Evolutionary conservation across 1,284 basidiomycete genomes (phyloP), one percentile per base, ranked within the genome.

Genomic region (Leccinum griseonigrum): DNA sequence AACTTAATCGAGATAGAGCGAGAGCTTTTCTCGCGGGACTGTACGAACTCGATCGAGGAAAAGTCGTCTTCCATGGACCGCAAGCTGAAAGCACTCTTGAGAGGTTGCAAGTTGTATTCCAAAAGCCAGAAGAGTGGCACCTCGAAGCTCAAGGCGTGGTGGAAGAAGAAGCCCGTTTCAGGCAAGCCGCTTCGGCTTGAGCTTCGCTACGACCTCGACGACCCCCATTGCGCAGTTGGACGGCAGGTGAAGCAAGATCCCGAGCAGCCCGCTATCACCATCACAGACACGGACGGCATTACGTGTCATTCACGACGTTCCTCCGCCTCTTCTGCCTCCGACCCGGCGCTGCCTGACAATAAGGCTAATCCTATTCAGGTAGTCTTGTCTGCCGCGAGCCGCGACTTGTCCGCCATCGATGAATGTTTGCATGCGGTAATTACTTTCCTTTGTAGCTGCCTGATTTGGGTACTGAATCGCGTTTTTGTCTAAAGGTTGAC

Each of bases 101-200:
- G 78, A 64, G 77, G 72, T 56, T 77, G 78, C 67, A 78, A 75
- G 57, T 74, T 75, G 43, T 77, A 65, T 63, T 74, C 60, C 68
- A 80, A 74, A 63, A 57, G 55, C 13, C 73, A 76, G 60, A 75
- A 73, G 34, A 71, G 67, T 7, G 67, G 80, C 10, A 74, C 82
- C 3, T 77, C 81, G 54, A 82, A 78, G 66, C 71, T 90, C 58
- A 86, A 83, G 64, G 78, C 81, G 4, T 90, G 88, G 88, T 73
- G 86, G 68, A 85, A 80, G 72, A 83, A 82, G 64, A 86, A 86
- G 66, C 76, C 86, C 40, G 68, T 74, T 13, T 65, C 75, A 4
- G 76, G 74, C 18, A 79, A 76, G 31, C 70, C 74, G 1, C 64
- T 74, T 43, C 79, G 68, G 53, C 63, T 77, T 16, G 74, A 78